Percentiles rank a stretch among this genome's conserved stretches.
These are phyloP conservation scores for Russula vinacea DNA, from an alignment of 768 basidiomycete species.

Conservation along the genomic window DNA sequence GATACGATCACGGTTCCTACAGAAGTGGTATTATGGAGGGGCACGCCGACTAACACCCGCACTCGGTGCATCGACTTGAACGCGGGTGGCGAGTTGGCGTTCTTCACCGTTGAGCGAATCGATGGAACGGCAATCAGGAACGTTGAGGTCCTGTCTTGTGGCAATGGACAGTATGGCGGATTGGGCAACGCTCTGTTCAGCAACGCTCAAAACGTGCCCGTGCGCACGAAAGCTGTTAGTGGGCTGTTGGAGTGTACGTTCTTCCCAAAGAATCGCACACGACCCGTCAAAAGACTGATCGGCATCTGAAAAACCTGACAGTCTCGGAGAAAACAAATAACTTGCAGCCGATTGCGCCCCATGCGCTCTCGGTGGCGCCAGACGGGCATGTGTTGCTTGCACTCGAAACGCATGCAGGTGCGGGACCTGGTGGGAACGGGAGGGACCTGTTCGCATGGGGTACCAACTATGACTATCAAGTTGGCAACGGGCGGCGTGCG, in stretches of 20 bases:
- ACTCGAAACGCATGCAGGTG: slow-evolving; percentile 56
- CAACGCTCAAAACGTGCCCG: slow-evolving; percentile 66
- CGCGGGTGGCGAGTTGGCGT: slow-evolving; percentile 75
- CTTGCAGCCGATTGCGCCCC: slow-evolving; percentile 63
- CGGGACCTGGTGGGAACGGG: slow-evolving; percentile 49
- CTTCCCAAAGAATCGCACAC: neutral
- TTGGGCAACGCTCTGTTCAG: slow-evolving; percentile 65
- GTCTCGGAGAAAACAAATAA: slow-evolving; percentile 60
- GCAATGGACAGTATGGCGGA: slow-evolving; percentile 82
- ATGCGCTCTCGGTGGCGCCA: slow-evolving; percentile 62
- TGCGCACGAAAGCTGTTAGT: slow-evolving; percentile 74
- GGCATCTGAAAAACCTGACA: slow-evolving; percentile 34
- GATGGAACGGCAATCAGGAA: slow-evolving; percentile 38
- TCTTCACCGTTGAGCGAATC: slow-evolving; percentile 66
- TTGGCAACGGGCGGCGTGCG: slow-evolving; percentile 69
- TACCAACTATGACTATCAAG: slow-evolving; percentile 65
- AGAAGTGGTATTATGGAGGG: slow-evolving; percentile 72
- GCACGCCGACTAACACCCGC: slow-evolving; percentile 46
- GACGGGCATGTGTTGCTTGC: slow-evolving; percentile 75
- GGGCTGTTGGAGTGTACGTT: slow-evolving; percentile 81
- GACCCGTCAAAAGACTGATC: neutral
- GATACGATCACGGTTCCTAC: slow-evolving; percentile 78
- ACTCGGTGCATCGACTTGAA: slow-evolving; percentile 63
- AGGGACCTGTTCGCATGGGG: slow-evolving; percentile 75
- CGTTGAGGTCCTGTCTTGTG: slow-evolving; percentile 67